Evolutionary conservation across 2,329 filamentous ascomycete genomes (phyloP).

Genomic region (Aschersonia sp.): DNA sequence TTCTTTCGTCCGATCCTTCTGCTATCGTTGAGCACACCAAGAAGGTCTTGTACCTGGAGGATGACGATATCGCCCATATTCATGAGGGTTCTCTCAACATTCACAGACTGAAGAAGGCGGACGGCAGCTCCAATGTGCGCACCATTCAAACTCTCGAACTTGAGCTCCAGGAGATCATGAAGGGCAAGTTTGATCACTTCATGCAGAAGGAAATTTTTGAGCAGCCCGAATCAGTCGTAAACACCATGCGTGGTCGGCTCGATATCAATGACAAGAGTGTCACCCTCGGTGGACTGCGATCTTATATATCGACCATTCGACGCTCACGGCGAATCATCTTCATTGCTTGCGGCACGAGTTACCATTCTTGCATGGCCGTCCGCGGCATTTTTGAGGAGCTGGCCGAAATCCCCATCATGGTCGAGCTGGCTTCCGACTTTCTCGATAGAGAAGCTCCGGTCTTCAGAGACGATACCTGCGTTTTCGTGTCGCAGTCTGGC

Average conservation of each 20-base stretch:
- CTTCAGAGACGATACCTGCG: constrained; percentile 97
- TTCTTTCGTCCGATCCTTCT: constrained; percentile 95
- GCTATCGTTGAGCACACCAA: constrained; percentile 99
- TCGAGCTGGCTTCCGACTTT: constrained; percentile 96
- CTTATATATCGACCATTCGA: constrained; percentile 93
- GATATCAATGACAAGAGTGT: constrained; percentile 89
- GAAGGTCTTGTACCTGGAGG: constrained; percentile 99
- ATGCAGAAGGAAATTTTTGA: constrained; percentile 99
- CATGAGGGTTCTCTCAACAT: constrained; percentile 99
- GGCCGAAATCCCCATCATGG: constrained; percentile 92
- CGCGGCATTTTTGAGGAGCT: constrained; percentile 96
- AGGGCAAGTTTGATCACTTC: constrained; percentile 99
- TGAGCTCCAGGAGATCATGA: constrained; percentile 99
- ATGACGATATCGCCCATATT: constrained; percentile 98
- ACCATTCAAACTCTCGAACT: constrained; percentile 98
- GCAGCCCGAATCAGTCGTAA: constrained; percentile 97
- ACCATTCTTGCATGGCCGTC: constrained; percentile 98
- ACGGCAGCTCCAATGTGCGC: constrained; percentile 91
- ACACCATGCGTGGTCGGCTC: constrained; percentile 98
- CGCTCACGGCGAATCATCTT: constrained; percentile 96
- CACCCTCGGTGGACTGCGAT: constrained; percentile 86
- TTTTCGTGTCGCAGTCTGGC: constrained; percentile 97
- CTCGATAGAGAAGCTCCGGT: constrained; percentile 91
- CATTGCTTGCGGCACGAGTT: constrained; percentile 96
- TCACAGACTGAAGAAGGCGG: constrained; percentile 91